These are phyloP conservation scores for Panus rudis DNA, from an alignment of 768 basidiomycete genomes.

Conservation along the genomic window DNA sequence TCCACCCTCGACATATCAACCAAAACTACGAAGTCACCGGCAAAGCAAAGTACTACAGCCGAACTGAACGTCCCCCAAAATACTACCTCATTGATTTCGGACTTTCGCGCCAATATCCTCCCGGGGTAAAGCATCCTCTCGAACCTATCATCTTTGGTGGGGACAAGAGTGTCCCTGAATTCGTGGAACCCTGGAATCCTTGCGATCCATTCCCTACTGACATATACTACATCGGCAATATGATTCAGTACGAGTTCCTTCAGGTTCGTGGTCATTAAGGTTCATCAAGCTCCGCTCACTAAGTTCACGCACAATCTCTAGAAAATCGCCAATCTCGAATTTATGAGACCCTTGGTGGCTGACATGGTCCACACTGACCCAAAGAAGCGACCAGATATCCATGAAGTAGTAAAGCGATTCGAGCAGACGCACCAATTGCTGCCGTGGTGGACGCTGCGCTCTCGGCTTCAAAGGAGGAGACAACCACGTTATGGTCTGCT, in stretches of 20 bases:
- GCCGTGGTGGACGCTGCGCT: constrained; percentile 6
- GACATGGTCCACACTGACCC: constrained; percentile 23
- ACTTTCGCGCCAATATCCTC: constrained; percentile 18
- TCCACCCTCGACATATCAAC: constrained; percentile 6
- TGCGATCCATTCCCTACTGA: constrained; percentile 19
- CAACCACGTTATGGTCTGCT: too few species aligned
- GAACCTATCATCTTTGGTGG: constrained; percentile 10
- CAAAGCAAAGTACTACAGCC: constrained; percentile 5
- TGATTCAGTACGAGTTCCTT: constrained; percentile 7
- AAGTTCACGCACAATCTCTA: constrained; percentile 1
- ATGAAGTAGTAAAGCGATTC: constrained; percentile 13
- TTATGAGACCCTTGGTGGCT: constrained; percentile 19
- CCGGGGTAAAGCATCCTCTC: constrained; percentile 4
- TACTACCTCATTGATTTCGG: constrained; percentile 25
- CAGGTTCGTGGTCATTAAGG: background rate
- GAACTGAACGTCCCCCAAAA: constrained; percentile 18
- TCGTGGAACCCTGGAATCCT: constrained; percentile 5
- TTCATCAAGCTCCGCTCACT: constrained; percentile 4
- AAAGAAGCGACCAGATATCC: constrained; percentile 16
- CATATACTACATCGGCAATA: constrained; percentile 14
- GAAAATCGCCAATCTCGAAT: constrained; percentile 17
- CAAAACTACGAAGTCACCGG: constrained; percentile 3
- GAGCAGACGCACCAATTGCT: background rate
- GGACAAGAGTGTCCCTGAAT: constrained; percentile 18
- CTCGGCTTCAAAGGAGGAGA: too few species aligned